Evolutionary conservation across 192 early-diverging fungal species (phyloP).

Genomic region (Entomortierella lignicola): DNA sequence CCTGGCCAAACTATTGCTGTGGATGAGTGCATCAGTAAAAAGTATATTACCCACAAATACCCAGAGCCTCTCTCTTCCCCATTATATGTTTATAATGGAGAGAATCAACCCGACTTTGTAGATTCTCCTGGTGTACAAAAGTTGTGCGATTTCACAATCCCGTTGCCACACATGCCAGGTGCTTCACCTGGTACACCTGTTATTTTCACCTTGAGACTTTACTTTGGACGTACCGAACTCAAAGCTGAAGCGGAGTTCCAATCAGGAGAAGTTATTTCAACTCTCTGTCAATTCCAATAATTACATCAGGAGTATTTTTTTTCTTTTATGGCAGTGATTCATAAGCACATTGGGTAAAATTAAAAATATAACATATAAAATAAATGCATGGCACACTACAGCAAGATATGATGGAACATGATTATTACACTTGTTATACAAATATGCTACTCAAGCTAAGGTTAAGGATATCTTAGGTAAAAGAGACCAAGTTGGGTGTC

Average conservation of each 20-base stretch:
- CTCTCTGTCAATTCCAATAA: conserved; percentile 52
- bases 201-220: conserved; percentile 37
- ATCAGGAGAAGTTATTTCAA: conserved; percentile 40
- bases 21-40: conserved; percentile 66
- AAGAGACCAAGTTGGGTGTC: conserved; percentile 33
- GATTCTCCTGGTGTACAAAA: conserved; percentile 51
- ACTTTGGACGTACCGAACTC: conserved; percentile 48
- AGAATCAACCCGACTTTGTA: conserved; percentile 46
- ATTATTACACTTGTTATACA: not conserved
- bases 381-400: too few species aligned
- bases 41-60: conserved; percentile 62
- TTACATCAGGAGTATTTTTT: too few species aligned
- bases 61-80: conserved; percentile 48
- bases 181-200: conserved; percentile 46
- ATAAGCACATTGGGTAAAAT: too few species aligned
- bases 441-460: too few species aligned
- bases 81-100: conserved; percentile 46
- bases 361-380: too few species aligned
- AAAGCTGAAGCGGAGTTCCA: conserved; percentile 55
- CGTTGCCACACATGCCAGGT: conserved; percentile 46
- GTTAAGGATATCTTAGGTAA: not conserved
- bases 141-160: conserved; percentile 50
- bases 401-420: too few species aligned
- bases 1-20: conserved; percentile 58
- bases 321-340: too few species aligned